Evolutionary conservation across 2,329 filamentous ascomycete species (phyloP), one percentile per base, ranked within the genome.

Genomic region (Microcera coccophila): DNA sequence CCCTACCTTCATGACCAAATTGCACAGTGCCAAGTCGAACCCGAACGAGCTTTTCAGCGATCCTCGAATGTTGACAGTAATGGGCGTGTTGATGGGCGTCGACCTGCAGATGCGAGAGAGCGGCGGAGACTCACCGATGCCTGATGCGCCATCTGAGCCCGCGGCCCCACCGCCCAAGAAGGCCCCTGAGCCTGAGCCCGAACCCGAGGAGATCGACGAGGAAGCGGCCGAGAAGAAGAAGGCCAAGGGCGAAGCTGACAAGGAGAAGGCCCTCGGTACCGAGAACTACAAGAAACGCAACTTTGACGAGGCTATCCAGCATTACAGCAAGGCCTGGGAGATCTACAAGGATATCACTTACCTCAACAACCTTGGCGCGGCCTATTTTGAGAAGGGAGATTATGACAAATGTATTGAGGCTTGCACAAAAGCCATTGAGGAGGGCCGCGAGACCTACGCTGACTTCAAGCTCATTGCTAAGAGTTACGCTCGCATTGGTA

Each of bases 401-500:
- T 95, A 87, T 66, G 79, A 94, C 60, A 86, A 84, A 44, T 84
- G 85, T 54, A 90, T 98, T 52, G 87, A 94, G 58, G 73, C 84
- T 14, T 98, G 93, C 72, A 82, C 87, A 58, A 82, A 89, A 71
- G 93, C 94, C 10, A 79, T 95, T 41, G 85, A 94, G 55, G 86
- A 97, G 66, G 93, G 93, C 42, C 88, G 93, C 45, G 79, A 85
- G 58, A 82, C 94, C 56, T 85, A 90, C 43, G 90, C 93, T 50
- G 93, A 98, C 71, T 98, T 97, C 77, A 98, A 98, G 81, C 78
- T 90, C 62, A 91, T 98, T 54, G 90, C 94, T 63, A 97, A 96
- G 82, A 87, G 91, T n/a, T 96, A 93, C 60, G 90, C 90, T 29
- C 89, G 93, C 57, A 95, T 98, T 55, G 93, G 93, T 52, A 80